Percentiles rank a stretch among this genome's conserved stretches.
Conservation (phyloP, 495 filamentous ascomycete genomes). For the Acidiella bohemica region DNA sequence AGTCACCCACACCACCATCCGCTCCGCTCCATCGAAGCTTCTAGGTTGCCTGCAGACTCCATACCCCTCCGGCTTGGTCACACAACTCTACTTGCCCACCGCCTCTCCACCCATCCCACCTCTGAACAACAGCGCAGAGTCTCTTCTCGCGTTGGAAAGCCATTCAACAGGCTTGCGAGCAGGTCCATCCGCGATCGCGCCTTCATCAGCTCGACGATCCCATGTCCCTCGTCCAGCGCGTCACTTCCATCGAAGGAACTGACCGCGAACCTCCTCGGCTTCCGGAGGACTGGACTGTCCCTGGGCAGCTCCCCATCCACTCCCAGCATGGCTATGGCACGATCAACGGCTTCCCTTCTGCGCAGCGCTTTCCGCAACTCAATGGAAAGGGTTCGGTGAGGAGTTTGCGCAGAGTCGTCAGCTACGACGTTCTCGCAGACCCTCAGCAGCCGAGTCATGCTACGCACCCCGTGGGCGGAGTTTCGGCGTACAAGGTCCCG, state of each 20-base stretch:
- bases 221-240: slow-evolving; percentile 28
- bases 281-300: slow-evolving; percentile 6
- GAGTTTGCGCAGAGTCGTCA: slow-evolving; percentile 18
- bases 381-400: slow-evolving; percentile 4
- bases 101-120: too few species aligned
- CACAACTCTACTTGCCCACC: too few species aligned
- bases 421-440: slow-evolving; percentile 21
- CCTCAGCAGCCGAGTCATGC: slow-evolving; percentile 14
- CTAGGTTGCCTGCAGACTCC: too few species aligned
- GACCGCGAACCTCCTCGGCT: slow-evolving; percentile 20
- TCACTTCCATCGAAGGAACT: slow-evolving; percentile 23
- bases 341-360: slow-evolving; percentile 7
- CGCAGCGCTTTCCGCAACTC: slow-evolving; percentile 4
- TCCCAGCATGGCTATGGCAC: slow-evolving; percentile 10
- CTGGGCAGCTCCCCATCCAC: slow-evolving; percentile 4
- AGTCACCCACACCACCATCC: too few species aligned
- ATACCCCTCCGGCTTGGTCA: too few species aligned
- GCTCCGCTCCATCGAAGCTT: too few species aligned
- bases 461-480: slow-evolving; percentile 15
- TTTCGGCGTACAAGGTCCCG: slow-evolving; percentile 21
- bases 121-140: too few species aligned
- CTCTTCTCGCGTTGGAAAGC: too few species aligned
- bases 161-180: too few species aligned
- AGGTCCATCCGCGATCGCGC: too few species aligned
- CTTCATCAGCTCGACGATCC: background rate